Conservation (phyloP, 1,284 basidiomycete species). For the Malassezia arunalokei region DNA sequence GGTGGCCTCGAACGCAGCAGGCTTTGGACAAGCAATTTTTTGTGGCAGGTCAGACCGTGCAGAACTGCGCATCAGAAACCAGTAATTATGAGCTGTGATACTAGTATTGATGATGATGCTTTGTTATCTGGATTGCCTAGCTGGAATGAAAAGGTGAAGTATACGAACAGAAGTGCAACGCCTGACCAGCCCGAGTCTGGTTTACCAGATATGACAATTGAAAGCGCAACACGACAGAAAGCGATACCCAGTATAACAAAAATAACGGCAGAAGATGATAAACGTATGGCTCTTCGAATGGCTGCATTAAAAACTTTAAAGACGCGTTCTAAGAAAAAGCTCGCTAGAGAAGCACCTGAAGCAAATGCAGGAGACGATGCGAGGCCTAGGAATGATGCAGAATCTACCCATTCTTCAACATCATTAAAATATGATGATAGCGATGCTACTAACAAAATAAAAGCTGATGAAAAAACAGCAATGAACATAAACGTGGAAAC, state of each 20-base stretch:
- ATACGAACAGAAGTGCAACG: no score
- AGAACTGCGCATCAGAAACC: not conserved
- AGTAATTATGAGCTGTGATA: not conserved
- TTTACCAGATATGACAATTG: no score
- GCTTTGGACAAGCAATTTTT: not conserved
- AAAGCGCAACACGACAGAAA: no score
- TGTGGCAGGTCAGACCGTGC: not conserved
- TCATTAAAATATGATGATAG: no score
- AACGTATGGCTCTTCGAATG: not conserved
- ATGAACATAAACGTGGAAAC: no score
- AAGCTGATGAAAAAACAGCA: no score
- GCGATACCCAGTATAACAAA: not conserved
- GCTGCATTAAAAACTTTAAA: constrained; percentile 1
- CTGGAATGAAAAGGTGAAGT: constrained; percentile 4
- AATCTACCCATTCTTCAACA: no score
- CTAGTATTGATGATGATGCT: constrained; percentile 3
- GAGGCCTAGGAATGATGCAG: no score
- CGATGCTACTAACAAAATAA: no score
- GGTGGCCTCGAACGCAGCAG: not conserved
- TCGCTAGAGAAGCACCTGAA: no score
- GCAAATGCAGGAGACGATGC: no score
- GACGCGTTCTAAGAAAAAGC: not conserved
- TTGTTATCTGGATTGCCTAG: constrained; percentile 1
- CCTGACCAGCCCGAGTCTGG: no score
- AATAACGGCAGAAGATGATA: not conserved